Evolutionary conservation across 164 flowering plant species (phyloP), one percentile per base, ranked within the genome.

Genomic region (Umbellularia californica): DNA sequence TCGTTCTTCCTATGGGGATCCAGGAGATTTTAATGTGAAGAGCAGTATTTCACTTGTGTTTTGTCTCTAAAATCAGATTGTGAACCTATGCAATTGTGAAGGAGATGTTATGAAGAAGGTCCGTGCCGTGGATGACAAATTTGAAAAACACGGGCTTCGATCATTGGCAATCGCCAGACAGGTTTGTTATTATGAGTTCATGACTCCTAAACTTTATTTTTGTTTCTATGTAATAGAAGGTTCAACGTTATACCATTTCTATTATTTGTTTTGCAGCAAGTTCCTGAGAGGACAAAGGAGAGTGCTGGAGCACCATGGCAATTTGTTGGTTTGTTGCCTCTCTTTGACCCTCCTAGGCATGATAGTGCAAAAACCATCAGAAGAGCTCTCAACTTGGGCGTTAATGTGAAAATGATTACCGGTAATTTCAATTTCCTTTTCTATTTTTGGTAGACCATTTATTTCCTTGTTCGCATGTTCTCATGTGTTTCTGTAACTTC

Each of bases 341-440:
- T 83, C 14, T 83, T 83, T 58, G 85, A 83, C 69, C 85, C 85
- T 51, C 85, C 85, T 11, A 72, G 83, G 75, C 82, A 81, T 64
- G 82, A 79, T 64, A 83, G 82, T 77, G 83, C 82, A 65, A 80
- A 79, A 70, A 81, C 83, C 51, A 83, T 79, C 66, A 76, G 83
- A 17, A 76, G 81, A 75, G 85, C 85, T 71, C 83, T 80, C 58
- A 78, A 83, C 76, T 79, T 83, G 25, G 83, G 85, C 17, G 80
- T 80, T 33, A 83, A 81, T 30, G 83, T 83, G 19, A 81, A 83
- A 78, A 81, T 83, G 83, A 83, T 83, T 70, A 80, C 83, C 51
- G 83, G 84, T 82, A 68, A 50, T 24, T 65, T 14, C 14, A 41
- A 28, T 41, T 74, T 72, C 3, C 15, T 64, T 17, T 47, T 22